Evolutionary conservation across 2,329 filamentous ascomycete species (phyloP), one percentile per base, ranked within the genome.

Genomic region (Diaporthe caulivora): DNA sequence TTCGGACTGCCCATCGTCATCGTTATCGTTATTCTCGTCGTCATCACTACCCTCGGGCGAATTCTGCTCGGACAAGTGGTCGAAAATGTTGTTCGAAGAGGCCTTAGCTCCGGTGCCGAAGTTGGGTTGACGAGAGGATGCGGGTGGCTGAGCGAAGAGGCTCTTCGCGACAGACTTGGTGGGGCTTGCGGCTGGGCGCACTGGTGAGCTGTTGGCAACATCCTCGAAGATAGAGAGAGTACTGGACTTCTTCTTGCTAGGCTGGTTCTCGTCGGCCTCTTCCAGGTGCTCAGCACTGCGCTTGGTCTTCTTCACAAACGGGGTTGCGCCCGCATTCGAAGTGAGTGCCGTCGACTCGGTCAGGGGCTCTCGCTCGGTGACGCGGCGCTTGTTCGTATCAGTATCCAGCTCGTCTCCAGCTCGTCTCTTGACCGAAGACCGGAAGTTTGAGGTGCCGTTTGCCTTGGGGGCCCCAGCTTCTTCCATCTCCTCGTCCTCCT

Each of bases 211-310:
- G 79, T 89, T 89, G 71, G 88, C 85, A 74, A 90, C 87, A 78
- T 86, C 88, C 77, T 90, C 89, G 60, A 91, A 89, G 29, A 90
- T 83, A 17, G 87, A 85, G 76, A 87, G 89, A 42, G 89, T 89
- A 10, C 87, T 84, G 2, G 89, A 90, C 6, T 88, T 83, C 2
- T 86, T 82, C 80, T 91, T 91, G 74, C 80, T 82, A 2, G 86
- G 87, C 72, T 87, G 87, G 42, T 83, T 83, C 76, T 88, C 86
- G 26, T 85, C 83, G 2, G 78, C 77, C 71, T 87, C 85, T 26
- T 86, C 85, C 67, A 81, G 81, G 10, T 83, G 79, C 0, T 86
- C 85, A 2, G 84, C 85, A 80, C 87, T 89, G 72, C 89, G 85
- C 83, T 90, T 91, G 77, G 83, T 86, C 80, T 87, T 89, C 77